Evolutionary conservation across 352 stramenopile genomes (phyloP).

Genomic region (Phytophthora sansomeana): DNA sequence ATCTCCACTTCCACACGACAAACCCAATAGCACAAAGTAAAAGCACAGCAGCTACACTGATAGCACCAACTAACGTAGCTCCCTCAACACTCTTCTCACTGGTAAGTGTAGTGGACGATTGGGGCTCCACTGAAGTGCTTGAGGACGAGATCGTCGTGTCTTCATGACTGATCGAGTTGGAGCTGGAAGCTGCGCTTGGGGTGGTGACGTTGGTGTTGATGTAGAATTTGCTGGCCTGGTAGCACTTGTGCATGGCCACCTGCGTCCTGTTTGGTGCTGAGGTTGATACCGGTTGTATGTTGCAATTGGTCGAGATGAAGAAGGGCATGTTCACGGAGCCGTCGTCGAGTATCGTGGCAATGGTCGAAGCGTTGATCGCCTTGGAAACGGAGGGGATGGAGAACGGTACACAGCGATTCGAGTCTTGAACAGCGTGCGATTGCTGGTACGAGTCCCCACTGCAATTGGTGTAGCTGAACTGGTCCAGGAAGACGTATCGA

Average conservation of each 20-base stretch:
- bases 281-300: background rate
- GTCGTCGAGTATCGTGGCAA: slow-evolving; percentile 28
- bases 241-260: slow-evolving; percentile 29
- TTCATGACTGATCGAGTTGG: background rate
- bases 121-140: slow-evolving; percentile 2
- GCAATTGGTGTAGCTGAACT: slow-evolving; percentile 32
- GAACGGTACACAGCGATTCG: slow-evolving; percentile 29
- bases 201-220: slow-evolving; percentile 15
- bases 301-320: slow-evolving; percentile 26
- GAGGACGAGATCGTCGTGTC: slow-evolving; percentile 11
- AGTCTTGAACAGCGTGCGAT: slow-evolving; percentile 32
- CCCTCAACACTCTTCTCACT: background rate
- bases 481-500: slow-evolving; percentile 36
- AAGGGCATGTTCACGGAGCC: slow-evolving; percentile 33
- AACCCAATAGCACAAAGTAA: slow-evolving; percentile 22
- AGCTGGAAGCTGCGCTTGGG: slow-evolving; percentile 1
- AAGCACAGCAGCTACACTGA: slow-evolving; percentile 11
- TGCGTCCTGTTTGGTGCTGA: slow-evolving; percentile 3
- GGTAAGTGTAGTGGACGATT: background rate
- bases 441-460: slow-evolving; percentile 24
- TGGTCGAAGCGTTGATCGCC: slow-evolving; percentile 14
- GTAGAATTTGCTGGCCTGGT: slow-evolving; percentile 35
- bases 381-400: slow-evolving; percentile 28
- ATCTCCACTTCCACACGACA: slow-evolving; percentile 30
- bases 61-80: slow-evolving; percentile 9